phyloP scores from a whole-genome alignment of 176 grass and related monocot genomes.

The Rhynchospora tenuis region DNA sequence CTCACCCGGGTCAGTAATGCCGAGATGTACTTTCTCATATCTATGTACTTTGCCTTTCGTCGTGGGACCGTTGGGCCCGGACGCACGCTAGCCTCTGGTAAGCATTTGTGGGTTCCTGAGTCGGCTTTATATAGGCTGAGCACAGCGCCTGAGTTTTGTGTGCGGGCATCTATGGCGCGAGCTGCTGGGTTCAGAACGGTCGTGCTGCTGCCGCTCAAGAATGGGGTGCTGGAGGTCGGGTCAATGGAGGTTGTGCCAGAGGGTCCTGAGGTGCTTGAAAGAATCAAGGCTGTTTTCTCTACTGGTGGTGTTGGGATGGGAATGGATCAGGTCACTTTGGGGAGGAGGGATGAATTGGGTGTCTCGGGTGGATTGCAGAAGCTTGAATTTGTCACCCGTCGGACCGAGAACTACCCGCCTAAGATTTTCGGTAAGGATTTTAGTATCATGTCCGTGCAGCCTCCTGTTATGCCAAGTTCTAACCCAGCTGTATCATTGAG shows the following conservation, averaged over 20 bases:
- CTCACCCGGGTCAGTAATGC: conserved; percentile 61
- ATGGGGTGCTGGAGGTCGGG: conserved; percentile 71
- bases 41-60: conserved; percentile 91
- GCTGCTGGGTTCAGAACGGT: conserved; percentile 62
- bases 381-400: not conserved
- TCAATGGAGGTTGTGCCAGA: conserved; percentile 50
- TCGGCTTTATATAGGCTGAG: not conserved
- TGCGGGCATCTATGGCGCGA: conserved; percentile 49
- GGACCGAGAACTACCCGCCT: not conserved
- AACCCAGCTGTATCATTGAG: not conserved
- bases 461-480: not conserved
- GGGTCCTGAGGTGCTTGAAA: conserved; percentile 34
- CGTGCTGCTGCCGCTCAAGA: conserved; percentile 56
- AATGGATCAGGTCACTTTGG: not conserved
- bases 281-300: conserved; percentile 35
- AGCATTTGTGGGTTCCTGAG: conserved; percentile 56
- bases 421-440: conserved; percentile 23
- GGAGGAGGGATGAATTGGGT: not conserved
- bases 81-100: conserved; percentile 30
- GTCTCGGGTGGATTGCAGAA: not conserved
- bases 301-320: not conserved
- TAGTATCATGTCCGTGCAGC: not conserved
- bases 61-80: conserved; percentile 55
- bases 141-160: conserved; percentile 36
- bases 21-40: conserved; percentile 86